Base-by-base conservation (phyloP, 805 yeast species). In the Wickerhamomyces queroliae region DNA sequence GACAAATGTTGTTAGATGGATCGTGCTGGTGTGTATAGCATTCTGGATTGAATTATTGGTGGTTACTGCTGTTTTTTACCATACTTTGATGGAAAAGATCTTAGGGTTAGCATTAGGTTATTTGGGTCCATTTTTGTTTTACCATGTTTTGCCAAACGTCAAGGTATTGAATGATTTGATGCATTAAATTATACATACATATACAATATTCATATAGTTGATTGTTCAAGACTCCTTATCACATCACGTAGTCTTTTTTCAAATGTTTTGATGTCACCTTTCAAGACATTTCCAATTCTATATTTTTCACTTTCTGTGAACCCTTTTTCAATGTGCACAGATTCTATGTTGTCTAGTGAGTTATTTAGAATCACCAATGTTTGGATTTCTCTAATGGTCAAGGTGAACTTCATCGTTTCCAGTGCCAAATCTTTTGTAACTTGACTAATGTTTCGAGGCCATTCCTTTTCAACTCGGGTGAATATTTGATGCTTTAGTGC, bases 21-120 rank as follows among this genome's bases (percentile, higher is more conserved):
- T 40, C 2, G 37, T 42, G 3, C 7, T 53, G 1, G 11, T 37
- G 8, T 46, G 53, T 1, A 15, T 67, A 15, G n/a, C 39, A 3
- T 42, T 58, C 3, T 87, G 91, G 81, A 78, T 83, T 78, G 35
- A 45, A 15, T 38, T 66, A 28, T 64, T 89, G 24, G 61, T 81
- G 16, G 76, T 87, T 69, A 91, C 98, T 1, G 74, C 89, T 35
- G 65, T 82, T 12, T 85, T 86, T 58, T 91, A 89, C 67, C 98
- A 91, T 61, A 78, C 93, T 1, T 53, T 83, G 10, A 39, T 62
- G 2, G 98, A 91, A 56, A 89, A 89, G 54, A 41, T 84, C 1
- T 64, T 76, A 20, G 96, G 96, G 1, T 63, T 84, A 33, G 9
- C 67, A 2, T 73, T 83, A 66, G 88, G 93, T 3, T 76, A 72